Base-by-base conservation (phyloP, 1,139 yeast species). In the Debaryomycetaceae sp. region DNA sequence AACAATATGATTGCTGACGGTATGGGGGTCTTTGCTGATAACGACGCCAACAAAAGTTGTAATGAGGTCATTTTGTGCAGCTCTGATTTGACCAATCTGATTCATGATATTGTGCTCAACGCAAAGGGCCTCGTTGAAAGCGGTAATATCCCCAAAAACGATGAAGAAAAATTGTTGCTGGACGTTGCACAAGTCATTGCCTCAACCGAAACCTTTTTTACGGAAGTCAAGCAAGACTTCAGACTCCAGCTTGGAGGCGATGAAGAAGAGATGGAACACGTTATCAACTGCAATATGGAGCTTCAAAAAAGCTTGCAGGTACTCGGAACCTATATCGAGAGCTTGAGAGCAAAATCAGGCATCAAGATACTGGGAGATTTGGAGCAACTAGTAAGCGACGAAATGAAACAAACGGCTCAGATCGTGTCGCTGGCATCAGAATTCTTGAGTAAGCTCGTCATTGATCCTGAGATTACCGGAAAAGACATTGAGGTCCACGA, bases 1-100 rank as follows among this genome's bases (percentile, higher is more conserved):
- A 83, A 81, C 47, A 72, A 76, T 29, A 78, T 72, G 44, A 63
- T 83, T 31, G 87, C 81, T 3, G 95, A 82, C 47, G 93, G 87
- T 10, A 73, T 73, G 30, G 65, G 68, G 32, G 24, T 19, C 15
- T 58, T 55, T 29, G 52, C 54, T 25, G 83, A 78, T 33, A 83
- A 78, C 36, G 83, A 79, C 37, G 56, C 77, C 4, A 68, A 69
- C 25, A 10, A 10, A 18, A 18, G 10, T 10, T 62, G 60, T 32
- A 51, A 66, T 1, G 56, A 52, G 23, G 71, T 85, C 20, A 78
- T 86, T 38, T 68, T 72, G 40, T 62, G 81, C 1, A 72, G 82
- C 29, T 76, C 82, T 3, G 72, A 71, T 26, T 75, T 85, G 34
- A 68, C 93, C 2, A 60, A 75, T 13, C 59, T 83, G 2, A 57